Percentiles rank a stretch among this genome's conserved stretches.
Conservation (phyloP, 441 rosid genomes). For the Caryocar brasiliense region DNA sequence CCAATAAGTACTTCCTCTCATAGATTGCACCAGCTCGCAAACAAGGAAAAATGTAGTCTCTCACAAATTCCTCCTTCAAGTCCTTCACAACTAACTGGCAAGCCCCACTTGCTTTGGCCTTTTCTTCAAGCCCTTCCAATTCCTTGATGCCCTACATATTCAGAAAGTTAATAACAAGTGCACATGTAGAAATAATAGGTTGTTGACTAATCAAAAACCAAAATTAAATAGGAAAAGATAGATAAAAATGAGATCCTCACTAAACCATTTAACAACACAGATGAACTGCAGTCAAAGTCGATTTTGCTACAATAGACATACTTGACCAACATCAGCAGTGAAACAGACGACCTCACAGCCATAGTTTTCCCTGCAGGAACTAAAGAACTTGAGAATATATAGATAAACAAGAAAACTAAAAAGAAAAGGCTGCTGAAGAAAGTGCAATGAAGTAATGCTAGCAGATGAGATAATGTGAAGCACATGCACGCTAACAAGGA, state of each 20-base stretch:
- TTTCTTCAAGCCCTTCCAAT: conserved; percentile 78
- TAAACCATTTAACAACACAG: neutral
- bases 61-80: conserved; percentile 81
- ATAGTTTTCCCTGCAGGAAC: conserved; percentile 62
- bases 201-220: neutral
- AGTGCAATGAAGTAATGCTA: neutral
- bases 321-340: conserved; percentile 98
- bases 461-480: too few relatives aligned
- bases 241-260: neutral
- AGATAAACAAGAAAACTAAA: neutral
- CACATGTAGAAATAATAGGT: neutral
- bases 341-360: conserved; percentile 98
- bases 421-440: neutral
- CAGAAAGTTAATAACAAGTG: neutral
- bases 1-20: conserved; percentile 84
- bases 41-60: conserved; percentile 76
- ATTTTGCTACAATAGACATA: conserved; percentile 15
- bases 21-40: conserved; percentile 88
- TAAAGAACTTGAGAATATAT: neutral
- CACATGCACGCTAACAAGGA: too few relatives aligned
- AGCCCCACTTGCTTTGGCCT: conserved; percentile 94
- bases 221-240: neutral
- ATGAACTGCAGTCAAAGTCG: neutral
- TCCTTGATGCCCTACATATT: conserved; percentile 62
- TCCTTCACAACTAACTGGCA: conserved; percentile 86